phyloP scores from a whole-genome alignment of 2,329 filamentous ascomycete species.

The Plectosphaerella cucumerina region DNA sequence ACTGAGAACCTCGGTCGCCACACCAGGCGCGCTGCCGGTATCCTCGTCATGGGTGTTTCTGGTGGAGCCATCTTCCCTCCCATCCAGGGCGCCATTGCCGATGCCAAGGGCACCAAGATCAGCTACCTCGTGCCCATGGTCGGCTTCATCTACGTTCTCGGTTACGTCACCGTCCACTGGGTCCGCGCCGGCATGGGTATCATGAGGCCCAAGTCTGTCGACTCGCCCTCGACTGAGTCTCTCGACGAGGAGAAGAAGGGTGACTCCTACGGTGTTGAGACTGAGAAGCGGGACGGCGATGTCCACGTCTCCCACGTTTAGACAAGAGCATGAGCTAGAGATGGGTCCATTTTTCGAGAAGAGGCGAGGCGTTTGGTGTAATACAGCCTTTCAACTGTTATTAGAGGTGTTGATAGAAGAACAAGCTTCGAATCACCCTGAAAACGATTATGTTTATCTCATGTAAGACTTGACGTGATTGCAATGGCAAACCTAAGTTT shows the following conservation, averaged over 20 bases:
- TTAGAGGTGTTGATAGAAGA: too few relatives aligned
- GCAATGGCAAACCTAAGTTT: too few relatives aligned
- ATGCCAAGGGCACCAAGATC: constrained; percentile 31
- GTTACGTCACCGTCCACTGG: constrained; percentile 25
- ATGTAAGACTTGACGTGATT: too few relatives aligned
- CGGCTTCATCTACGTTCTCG: constrained; percentile 33
- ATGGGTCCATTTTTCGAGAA: too few relatives aligned
- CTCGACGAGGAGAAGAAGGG: constrained; percentile 1
- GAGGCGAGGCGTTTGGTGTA: too few relatives aligned
- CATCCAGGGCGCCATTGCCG: constrained; percentile 42
- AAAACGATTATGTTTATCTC: too few relatives aligned
- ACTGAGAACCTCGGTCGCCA: constrained; percentile 63
- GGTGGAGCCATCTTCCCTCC: constrained; percentile 54
- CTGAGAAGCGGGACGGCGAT: neutral
- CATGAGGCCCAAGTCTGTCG: constrained; percentile 24
- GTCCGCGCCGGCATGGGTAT: constrained; percentile 23
- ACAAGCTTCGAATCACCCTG: too few relatives aligned
- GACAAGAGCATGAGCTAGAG: neutral
- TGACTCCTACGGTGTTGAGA: neutral
- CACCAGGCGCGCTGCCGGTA: constrained; percentile 70
- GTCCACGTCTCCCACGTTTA: neutral
- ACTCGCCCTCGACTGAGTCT: constrained; percentile 10
- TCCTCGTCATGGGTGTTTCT: constrained; percentile 50
- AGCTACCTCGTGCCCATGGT: constrained; percentile 38
- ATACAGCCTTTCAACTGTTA: too few relatives aligned